phyloP scores from a whole-genome alignment of 2,329 filamentous ascomycete species.

The Aspergillus neotritici region DNA sequence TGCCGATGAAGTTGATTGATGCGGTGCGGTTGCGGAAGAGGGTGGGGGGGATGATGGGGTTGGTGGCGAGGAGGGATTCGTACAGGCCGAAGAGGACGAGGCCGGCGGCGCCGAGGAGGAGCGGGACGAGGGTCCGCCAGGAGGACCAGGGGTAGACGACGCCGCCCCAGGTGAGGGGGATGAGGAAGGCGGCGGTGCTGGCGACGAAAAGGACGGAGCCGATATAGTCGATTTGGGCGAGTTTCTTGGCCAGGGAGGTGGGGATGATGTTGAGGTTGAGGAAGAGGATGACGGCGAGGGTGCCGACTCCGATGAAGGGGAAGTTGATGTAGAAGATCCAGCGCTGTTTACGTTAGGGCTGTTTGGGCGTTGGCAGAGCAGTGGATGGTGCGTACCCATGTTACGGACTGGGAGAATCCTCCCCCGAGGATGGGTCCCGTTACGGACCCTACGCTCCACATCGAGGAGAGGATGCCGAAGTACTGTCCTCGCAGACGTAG shows the following conservation, averaged over 20 bases:
- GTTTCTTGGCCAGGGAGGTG: conserved; percentile 42
- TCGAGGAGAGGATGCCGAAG: conserved; percentile 35
- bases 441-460: conserved; percentile 39
- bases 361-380: neutral
- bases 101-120: conserved; percentile 52
- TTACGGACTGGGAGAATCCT: conserved; percentile 29
- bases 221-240: conserved; percentile 51
- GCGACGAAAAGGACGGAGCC: conserved; percentile 58
- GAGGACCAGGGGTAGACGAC: conserved; percentile 60
- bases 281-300: conserved; percentile 59
- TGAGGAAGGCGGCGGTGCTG: conserved; percentile 54
- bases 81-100: conserved; percentile 14
- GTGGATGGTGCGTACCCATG: conserved; percentile 27
- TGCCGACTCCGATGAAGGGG: conserved; percentile 29
- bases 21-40: conserved; percentile 27
- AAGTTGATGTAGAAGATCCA: conserved; percentile 38
- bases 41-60: conserved; percentile 22
- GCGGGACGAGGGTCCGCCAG: conserved; percentile 57
- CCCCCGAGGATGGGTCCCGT: conserved; percentile 40
- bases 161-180: conserved; percentile 60
- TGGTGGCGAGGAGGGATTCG: conserved; percentile 1
- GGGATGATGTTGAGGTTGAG: conserved; percentile 57
- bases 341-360: conserved; percentile 12
- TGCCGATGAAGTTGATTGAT: conserved; percentile 25
- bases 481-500: conserved; percentile 36